Evolutionary conservation across 148 eudicot species (phyloP).

Genomic region (Drosera capensis): DNA sequence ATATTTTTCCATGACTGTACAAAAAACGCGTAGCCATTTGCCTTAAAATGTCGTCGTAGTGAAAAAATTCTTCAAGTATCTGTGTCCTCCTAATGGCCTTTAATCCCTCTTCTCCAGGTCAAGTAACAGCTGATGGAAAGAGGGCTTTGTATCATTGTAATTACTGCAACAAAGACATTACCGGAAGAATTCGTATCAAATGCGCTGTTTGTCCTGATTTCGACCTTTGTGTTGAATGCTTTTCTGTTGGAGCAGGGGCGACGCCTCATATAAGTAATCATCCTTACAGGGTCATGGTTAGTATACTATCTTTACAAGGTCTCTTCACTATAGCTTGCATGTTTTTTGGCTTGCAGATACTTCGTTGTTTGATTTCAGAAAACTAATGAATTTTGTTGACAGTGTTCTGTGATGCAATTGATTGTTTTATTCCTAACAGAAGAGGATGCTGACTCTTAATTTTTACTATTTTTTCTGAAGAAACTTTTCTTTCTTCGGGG

Average conservation of each 20-base stretch:
- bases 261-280: slow-evolving; percentile 61
- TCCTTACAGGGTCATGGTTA: slow-evolving; percentile 59
- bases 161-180: slow-evolving; percentile 61
- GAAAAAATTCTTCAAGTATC: background rate
- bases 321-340: no score
- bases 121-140: slow-evolving; percentile 43
- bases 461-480: no score
- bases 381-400: no score
- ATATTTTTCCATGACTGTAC: background rate
- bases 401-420: no score
- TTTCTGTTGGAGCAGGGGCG: slow-evolving; percentile 62
- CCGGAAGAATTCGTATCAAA: slow-evolving; percentile 58
- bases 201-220: slow-evolving; percentile 55
- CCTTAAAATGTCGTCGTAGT: background rate
- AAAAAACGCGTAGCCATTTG: background rate
- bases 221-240: slow-evolving; percentile 61
- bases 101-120: slow-evolving; percentile 14
- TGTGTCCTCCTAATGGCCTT: background rate
- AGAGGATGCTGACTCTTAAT: no score
- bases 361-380: no score
- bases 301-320: slow-evolving; percentile 8
- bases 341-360: no score
- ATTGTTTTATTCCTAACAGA: no score
- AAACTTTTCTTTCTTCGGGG: no score
- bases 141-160: slow-evolving; percentile 61